Percentiles rank a stretch among this genome's conserved stretches.
Evolutionary conservation across 2,329 filamentous ascomycete species (phyloP).

Genomic region (Diaporthe australafricana): DNA sequence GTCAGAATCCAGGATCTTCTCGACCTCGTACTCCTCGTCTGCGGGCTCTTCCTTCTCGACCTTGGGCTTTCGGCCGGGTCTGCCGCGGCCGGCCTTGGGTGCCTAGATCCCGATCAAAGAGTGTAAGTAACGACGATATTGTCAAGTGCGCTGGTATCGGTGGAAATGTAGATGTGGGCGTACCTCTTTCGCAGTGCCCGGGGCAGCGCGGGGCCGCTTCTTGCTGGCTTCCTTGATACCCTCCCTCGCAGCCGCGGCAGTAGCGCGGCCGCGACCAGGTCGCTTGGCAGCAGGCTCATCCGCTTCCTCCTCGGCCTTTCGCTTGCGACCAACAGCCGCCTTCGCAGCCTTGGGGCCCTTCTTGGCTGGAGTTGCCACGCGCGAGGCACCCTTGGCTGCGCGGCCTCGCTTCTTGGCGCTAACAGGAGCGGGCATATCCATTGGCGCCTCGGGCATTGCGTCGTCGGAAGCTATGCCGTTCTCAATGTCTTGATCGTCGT

Average conservation of each 20-base stretch:
- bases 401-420: conserved; percentile 42
- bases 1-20: conserved; percentile 56
- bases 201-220: conserved; percentile 32
- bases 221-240: conserved; percentile 34
- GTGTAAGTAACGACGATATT: not conserved
- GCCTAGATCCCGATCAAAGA: not conserved
- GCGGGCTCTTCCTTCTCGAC: conserved; percentile 32
- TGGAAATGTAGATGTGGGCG: not conserved
- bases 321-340: conserved; percentile 30
- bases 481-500: conserved; percentile 10
- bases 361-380: conserved; percentile 35
- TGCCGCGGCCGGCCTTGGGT: conserved; percentile 28
- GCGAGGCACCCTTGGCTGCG: conserved; percentile 35
- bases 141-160: not conserved
- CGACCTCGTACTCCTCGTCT: conserved; percentile 58
- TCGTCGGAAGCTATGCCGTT: conserved; percentile 3
- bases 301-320: conserved; percentile 18
- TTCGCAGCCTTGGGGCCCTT: conserved; percentile 36
- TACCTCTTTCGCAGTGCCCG: conserved; percentile 32
- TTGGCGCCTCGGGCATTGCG: conserved; percentile 19
- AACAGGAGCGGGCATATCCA: conserved; percentile 36
- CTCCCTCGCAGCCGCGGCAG: conserved; percentile 35
- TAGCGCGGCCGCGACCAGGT: conserved; percentile 32
- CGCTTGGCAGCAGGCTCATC: conserved; percentile 32
- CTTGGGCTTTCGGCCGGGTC: conserved; percentile 31